phyloP scores from a whole-genome alignment of 768 basidiomycete species.

The Kwoniella sp. region DNA sequence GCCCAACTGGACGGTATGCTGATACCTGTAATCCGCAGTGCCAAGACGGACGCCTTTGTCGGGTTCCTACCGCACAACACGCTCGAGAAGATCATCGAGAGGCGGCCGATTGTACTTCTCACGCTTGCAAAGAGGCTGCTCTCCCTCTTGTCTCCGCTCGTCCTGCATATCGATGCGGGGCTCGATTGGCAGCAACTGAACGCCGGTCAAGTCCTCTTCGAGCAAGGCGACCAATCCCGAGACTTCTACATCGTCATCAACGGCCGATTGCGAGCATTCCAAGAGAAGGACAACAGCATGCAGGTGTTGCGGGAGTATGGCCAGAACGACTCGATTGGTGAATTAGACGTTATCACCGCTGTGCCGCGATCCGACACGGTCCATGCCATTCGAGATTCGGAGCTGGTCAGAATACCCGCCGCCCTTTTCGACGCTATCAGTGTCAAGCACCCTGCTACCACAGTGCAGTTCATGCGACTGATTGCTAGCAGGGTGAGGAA shows the following conservation, averaged over 20 bases:
- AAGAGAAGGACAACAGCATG: conserved; percentile 72
- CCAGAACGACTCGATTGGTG: conserved; percentile 94
- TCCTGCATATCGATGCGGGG: conserved; percentile 92
- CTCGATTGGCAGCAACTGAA: conserved; percentile 98
- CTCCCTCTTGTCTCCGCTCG: conserved; percentile 84
- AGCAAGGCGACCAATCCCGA: conserved; percentile 82
- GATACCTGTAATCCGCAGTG: conserved; percentile 47
- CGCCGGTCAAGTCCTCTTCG: conserved; percentile 81
- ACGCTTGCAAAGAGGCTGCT: conserved; percentile 95
- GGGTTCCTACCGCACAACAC: conserved; percentile 87
- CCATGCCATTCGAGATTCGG: conserved; percentile 96
- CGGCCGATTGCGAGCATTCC: conserved; percentile 85
- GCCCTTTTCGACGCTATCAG: conserved; percentile 93
- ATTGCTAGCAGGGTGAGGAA: conserved; percentile 87
- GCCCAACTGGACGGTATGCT: neutral
- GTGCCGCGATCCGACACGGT: conserved; percentile 80
- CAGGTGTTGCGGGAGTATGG: conserved; percentile 88
- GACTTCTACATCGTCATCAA: conserved; percentile 87
- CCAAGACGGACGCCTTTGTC: conserved; percentile 98
- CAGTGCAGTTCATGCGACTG: conserved; percentile 49
- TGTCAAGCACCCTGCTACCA: conserved; percentile 49
- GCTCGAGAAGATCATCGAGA: conserved; percentile 82
- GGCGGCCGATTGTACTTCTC: conserved; percentile 87
- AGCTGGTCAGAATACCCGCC: conserved; percentile 92
- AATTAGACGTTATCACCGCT: conserved; percentile 94